Percentiles rank a stretch among this genome's conserved stretches.
These are phyloP conservation scores for Dendrocalamus latiflorus DNA, from an alignment of 202 grass and related monocot species.

Conservation along the genomic window DNA sequence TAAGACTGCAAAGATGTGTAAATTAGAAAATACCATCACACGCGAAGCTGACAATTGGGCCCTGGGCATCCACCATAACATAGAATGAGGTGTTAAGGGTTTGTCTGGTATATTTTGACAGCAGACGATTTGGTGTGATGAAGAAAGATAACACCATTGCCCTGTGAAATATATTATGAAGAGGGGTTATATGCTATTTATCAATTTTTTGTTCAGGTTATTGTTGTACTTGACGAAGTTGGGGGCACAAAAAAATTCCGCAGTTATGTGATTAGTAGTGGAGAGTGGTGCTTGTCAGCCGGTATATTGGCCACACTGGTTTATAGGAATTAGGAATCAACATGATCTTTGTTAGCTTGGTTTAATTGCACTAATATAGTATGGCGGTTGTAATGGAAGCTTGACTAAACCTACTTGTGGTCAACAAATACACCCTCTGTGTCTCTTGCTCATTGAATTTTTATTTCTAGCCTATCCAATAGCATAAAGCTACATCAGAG, in stretches of 20 bases:
- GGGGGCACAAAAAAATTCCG: not conserved
- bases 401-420: not conserved
- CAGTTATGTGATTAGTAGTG: not conserved
- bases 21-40: too few relatives aligned
- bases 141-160: too few relatives aligned
- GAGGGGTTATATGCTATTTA: not conserved
- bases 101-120: too few relatives aligned
- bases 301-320: not conserved
- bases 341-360: not conserved
- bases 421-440: not conserved
- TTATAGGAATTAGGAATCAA: constrained; percentile 5
- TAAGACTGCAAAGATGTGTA: too few relatives aligned
- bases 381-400: not conserved
- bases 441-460: not conserved
- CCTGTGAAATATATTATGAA: too few relatives aligned
- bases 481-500: constrained; percentile 9
- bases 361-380: constrained; percentile 3
- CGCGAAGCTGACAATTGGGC: too few relatives aligned
- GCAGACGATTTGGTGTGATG: too few relatives aligned
- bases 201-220: not conserved
- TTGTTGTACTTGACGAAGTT: not conserved
- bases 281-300: not conserved
- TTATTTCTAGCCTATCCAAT: not conserved
- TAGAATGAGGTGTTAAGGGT: too few relatives aligned
- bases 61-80: too few relatives aligned